Evolutionary conservation across 2,329 filamentous ascomycete species (phyloP), one percentile per base, ranked within the genome.

Genomic region (Amylocarpus encephaloides): DNA sequence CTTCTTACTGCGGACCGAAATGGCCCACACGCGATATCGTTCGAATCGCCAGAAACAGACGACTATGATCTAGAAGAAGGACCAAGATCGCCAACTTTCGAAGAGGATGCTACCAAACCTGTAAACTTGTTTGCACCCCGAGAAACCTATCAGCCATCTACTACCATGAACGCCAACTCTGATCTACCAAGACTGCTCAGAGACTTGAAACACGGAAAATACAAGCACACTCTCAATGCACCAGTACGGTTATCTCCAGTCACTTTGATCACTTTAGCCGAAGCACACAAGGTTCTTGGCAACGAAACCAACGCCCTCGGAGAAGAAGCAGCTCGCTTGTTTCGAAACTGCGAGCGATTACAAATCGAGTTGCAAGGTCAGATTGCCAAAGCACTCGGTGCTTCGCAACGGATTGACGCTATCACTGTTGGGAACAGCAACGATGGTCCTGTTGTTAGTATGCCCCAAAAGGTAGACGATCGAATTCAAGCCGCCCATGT

Each of bases 271-370:
- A 74, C 88, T 34, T 78, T 92, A 57, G 86, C 84, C 26, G 81
- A 87, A 52, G 81, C 82, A 0, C 87, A 92, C 65, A 82, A 85
- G 62, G 72, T 86, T 5, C 72, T 91, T 5, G 81, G 81, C 54
- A 76, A 78, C 9, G 85, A 91, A 66, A 88, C 85, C 0, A 75
- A 85, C 58, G 74, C 74, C 10, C 73, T 91, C 10, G 85, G 85
- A 13, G 71, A 78, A 39, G 86, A 84, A 1, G 86, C 84, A 1
- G 79, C 85, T 1, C 85, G 89, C 59, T 72, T 91, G 5, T 91
- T 90, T 68, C 74, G 82, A 22, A 77, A 82, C 48, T 88, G 85
- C 54, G 78, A 85, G 58, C 74, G 80, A 41, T 73, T 91, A 22
- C 82, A 85, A 59, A 71, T 74, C 15, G 85, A 90, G 62, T 73